phyloP scores from a whole-genome alignment of 2,329 filamentous ascomycete genomes.

The Ophiocordyceps polyrhachis-furcata region DNA sequence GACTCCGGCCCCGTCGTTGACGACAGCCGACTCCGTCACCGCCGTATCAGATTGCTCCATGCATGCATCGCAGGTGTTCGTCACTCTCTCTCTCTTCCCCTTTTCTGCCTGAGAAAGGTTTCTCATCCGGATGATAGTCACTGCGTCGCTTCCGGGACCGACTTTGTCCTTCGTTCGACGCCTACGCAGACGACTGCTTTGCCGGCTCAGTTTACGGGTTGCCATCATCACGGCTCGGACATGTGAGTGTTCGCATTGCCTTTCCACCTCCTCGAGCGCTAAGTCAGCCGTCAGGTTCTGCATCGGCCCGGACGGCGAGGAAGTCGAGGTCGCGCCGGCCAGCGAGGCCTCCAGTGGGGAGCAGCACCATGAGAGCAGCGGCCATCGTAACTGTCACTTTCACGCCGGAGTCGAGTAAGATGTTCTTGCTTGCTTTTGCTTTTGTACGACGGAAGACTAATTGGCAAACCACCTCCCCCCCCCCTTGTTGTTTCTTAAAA shows the following conservation, averaged over 20 bases:
- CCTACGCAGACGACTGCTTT: slow-evolving; percentile 35
- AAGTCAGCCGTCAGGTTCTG: slow-evolving; percentile 32
- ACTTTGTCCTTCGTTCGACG: slow-evolving; percentile 25
- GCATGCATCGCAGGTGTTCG: slow-evolving; percentile 21
- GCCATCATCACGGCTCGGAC: slow-evolving; percentile 40
- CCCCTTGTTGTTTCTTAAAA: slow-evolving; percentile 4
- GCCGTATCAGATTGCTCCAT: slow-evolving; percentile 23
- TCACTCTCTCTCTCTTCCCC: slow-evolving; percentile 1
- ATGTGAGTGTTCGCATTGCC: slow-evolving; percentile 25
- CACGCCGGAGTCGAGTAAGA: slow-evolving; percentile 64
- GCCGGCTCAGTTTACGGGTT: slow-evolving; percentile 43
- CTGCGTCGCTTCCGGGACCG: slow-evolving; percentile 23
- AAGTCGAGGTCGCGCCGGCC: slow-evolving; percentile 33
- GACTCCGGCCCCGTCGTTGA: slow-evolving; percentile 12
- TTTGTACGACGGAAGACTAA: too few species aligned
- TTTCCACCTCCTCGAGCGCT: too few species aligned
- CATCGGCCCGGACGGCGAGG: slow-evolving; percentile 36
- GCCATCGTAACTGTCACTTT: slow-evolving; percentile 30
- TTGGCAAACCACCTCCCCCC: too few species aligned
- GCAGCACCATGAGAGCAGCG: slow-evolving; percentile 4
- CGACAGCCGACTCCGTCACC: slow-evolving; percentile 10
- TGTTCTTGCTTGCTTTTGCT: too few species aligned
- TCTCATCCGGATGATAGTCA: too few species aligned
- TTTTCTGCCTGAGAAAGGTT: too few species aligned
- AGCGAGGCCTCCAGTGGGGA: slow-evolving; percentile 7